phyloP scores from a whole-genome alignment of 2,329 filamentous ascomycete species.

The Thielaviopsis euricoi region DNA sequence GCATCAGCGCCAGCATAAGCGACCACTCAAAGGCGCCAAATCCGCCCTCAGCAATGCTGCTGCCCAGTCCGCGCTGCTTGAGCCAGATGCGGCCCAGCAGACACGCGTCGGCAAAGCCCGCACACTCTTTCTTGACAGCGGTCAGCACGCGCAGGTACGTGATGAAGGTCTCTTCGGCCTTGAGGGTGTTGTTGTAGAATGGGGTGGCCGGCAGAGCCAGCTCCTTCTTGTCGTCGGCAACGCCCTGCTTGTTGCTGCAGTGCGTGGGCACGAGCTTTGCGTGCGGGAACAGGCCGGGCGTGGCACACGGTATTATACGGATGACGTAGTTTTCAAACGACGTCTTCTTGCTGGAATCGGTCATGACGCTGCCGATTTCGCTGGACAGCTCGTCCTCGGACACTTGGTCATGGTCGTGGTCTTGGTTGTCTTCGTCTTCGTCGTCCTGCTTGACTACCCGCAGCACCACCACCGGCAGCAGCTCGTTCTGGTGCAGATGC shows the following conservation, averaged over 20 bases:
- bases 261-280: conserved; percentile 49
- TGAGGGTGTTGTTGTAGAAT: conserved; percentile 78
- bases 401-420: conserved; percentile 6
- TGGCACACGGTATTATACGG: conserved; percentile 60
- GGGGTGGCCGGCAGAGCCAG: conserved; percentile 38
- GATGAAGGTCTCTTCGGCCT: conserved; percentile 58
- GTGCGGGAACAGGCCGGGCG: conserved; percentile 50
- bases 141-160: conserved; percentile 63
- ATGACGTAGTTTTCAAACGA: conserved; percentile 37
- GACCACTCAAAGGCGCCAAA: conserved; percentile 93
- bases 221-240: conserved; percentile 27
- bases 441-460: conserved; percentile 16
- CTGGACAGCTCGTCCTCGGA: conserved; percentile 12
- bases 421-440: background rate
- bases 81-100: conserved; percentile 80
- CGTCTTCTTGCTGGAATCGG: conserved; percentile 15
- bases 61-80: conserved; percentile 65
- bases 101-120: conserved; percentile 67
- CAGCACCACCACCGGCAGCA: conserved; percentile 51
- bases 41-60: conserved; percentile 55
- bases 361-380: conserved; percentile 9
- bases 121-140: conserved; percentile 48
- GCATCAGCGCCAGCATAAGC: conserved; percentile 58
- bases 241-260: conserved; percentile 47
- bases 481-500: conserved; percentile 52